These are phyloP conservation scores for Metschnikowia similis DNA, from an alignment of 805 yeast species.

Conservation along the genomic window DNA sequence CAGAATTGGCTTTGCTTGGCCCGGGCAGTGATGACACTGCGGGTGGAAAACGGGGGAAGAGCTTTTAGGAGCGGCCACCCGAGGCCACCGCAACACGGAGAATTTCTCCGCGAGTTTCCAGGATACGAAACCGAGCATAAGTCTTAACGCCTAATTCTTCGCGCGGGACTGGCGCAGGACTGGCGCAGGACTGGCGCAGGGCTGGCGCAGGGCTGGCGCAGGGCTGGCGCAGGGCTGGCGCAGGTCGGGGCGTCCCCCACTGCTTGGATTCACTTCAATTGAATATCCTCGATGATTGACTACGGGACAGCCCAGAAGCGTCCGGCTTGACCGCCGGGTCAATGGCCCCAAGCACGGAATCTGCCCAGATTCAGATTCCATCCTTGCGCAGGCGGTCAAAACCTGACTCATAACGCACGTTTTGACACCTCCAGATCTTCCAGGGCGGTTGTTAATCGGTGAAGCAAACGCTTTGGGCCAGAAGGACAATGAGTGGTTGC, in stretches of 20 bases:
- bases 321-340: constrained; percentile 42
- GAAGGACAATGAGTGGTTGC: constrained; percentile 46
- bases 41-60: constrained; percentile 35
- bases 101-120: constrained; percentile 55
- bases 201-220: constrained; percentile 27
- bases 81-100: constrained; percentile 53
- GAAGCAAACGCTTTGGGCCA: constrained; percentile 44
- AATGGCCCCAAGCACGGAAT: constrained; percentile 44
- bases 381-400: constrained; percentile 51
- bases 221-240: constrained; percentile 27
- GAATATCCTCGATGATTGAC: constrained; percentile 42
- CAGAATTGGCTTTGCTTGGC: constrained; percentile 30
- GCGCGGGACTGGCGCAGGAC: constrained; percentile 26
- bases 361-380: constrained; percentile 48
- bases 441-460: constrained; percentile 45
- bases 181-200: constrained; percentile 27
- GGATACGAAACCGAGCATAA: constrained; percentile 52
- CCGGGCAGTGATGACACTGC: constrained; percentile 29
- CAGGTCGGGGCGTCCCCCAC: constrained; percentile 24
- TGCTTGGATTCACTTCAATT: constrained; percentile 51
- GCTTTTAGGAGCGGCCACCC: constrained; percentile 47
- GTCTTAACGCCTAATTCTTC: constrained; percentile 46
- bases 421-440: constrained; percentile 48
- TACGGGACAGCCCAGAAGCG: constrained; percentile 40
- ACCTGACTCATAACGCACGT: constrained; percentile 44